These are phyloP conservation scores for Nakazawaea pomicola DNA, from an alignment of 805 yeast species.

Conservation along the genomic window DNA sequence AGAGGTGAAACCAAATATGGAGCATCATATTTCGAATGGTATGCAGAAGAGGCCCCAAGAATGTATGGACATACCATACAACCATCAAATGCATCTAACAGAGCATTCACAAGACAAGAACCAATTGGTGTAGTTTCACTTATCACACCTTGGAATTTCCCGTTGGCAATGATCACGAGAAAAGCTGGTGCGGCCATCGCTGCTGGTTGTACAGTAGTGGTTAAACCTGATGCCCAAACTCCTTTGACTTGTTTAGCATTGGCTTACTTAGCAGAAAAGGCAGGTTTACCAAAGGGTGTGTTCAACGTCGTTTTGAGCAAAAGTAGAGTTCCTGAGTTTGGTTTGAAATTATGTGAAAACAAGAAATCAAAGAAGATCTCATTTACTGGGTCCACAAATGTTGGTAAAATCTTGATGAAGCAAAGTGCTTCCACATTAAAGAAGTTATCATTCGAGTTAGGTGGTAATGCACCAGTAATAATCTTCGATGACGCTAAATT, in stretches of 20 bases:
- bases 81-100: slow-evolving; percentile 40
- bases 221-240: slow-evolving; percentile 75
- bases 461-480: slow-evolving; percentile 79
- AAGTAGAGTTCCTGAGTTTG: slow-evolving; percentile 38
- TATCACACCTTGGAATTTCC: slow-evolving; percentile 83
- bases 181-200: slow-evolving; percentile 75
- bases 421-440: slow-evolving; percentile 61
- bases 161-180: slow-evolving; percentile 72
- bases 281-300: slow-evolving; percentile 70
- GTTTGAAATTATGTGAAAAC: slow-evolving; percentile 52
- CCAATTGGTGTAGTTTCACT: slow-evolving; percentile 80
- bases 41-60: slow-evolving; percentile 75
- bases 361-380: slow-evolving; percentile 58
- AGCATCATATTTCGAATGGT: slow-evolving; percentile 86
- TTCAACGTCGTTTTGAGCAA: slow-evolving; percentile 58
- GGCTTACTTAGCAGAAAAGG: slow-evolving; percentile 54
- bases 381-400: slow-evolving; percentile 75
- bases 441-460: slow-evolving; percentile 68
- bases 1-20: slow-evolving; percentile 63
- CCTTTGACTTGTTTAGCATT: slow-evolving; percentile 70
- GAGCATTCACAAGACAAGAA: slow-evolving; percentile 58
- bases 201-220: slow-evolving; percentile 72
- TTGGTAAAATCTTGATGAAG: slow-evolving; percentile 62
- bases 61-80: slow-evolving; percentile 58
- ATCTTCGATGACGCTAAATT: slow-evolving; percentile 71